These are phyloP conservation scores for Incumbomyces delicatus DNA, from an alignment of 2,329 filamentous ascomycete species.

Conservation along the genomic window DNA sequence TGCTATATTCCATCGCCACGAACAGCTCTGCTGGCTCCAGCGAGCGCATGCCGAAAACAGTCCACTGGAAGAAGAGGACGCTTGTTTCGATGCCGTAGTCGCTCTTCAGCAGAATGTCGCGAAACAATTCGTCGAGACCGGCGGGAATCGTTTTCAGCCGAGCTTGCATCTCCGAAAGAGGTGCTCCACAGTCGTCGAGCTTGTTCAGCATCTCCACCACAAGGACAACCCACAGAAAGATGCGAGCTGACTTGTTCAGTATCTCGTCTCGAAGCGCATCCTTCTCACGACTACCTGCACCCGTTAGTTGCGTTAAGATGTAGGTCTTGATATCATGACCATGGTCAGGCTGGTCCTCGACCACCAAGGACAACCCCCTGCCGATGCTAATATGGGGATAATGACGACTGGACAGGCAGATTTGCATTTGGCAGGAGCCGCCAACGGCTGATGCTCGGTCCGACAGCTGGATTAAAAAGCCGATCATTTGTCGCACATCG, in stretches of 20 bases:
- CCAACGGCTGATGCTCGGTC: constrained; percentile 2
- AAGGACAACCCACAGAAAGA: constrained; percentile 38
- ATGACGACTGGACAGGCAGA: constrained; percentile 8
- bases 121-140: constrained; percentile 13
- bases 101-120: constrained; percentile 12
- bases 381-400: constrained; percentile 10
- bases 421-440: not conserved
- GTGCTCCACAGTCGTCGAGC: constrained; percentile 23
- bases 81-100: constrained; percentile 7
- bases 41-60: constrained; percentile 12
- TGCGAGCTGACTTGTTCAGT: constrained; percentile 21
- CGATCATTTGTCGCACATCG: constrained; percentile 8
- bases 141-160: constrained; percentile 27
- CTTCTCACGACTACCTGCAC: constrained; percentile 14
- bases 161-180: constrained; percentile 31
- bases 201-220: constrained; percentile 36
- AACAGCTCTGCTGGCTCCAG: constrained; percentile 12
- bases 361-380: constrained; percentile 4
- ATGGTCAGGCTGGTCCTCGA: constrained; percentile 9
- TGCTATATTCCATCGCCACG: constrained; percentile 6
- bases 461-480: constrained; percentile 1
- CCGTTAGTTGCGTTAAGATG: constrained; percentile 19
- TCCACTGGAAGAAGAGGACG: constrained; percentile 10
- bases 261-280: constrained; percentile 19
- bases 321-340: constrained; percentile 9